Base-by-base conservation (phyloP, 306 rosid genomes). In the Quillaja saponaria region DNA sequence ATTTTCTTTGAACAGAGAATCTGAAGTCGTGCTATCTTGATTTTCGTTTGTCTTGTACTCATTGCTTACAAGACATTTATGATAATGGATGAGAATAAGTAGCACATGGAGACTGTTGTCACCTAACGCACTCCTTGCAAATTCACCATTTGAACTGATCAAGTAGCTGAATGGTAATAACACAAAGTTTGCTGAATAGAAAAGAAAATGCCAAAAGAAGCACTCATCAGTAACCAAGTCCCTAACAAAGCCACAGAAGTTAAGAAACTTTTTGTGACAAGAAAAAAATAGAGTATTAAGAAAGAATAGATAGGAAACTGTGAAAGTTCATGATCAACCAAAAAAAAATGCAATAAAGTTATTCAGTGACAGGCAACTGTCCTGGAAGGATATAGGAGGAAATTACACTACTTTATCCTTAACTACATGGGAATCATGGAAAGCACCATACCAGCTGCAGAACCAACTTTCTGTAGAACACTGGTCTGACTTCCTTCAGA, bases 31-130 rank as follows among this genome's bases (percentile, higher is more conserved):
- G 45, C 48, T 60, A 54, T 75, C 86, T 60, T 61, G 74, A 76
- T 74, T 72, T 63, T 40, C 66, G 56, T 71, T 66, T 34, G 71
- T 59, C 54, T 74, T n/a, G 57, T 63, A 51, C 58, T 75, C 84
- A 50, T 78, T 82, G 40, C 71, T 76, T 70, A 68, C 72, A 57
- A 58, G 64, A 67, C 94, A 90, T 79, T 83, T 90, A 69, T 76
- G 97, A 77, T 87, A 87, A 83, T 94, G 97, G 69, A 82, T 78
- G 56, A 89, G 97, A 75, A 94, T 76, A 74, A 94, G 99, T 54
- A 94, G 95, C 73, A 80, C 90, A 2, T 87, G 84, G 67, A 94
- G 81, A 81, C 99, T 94, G 72, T 84, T 78, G 67, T 94, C 96
- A 5, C 96, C 90, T 78, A 94, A 64, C 37, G 81, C 81, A 77